Base-by-base conservation (phyloP, 257 asterid species). In the Craterostigma plantagineum region DNA sequence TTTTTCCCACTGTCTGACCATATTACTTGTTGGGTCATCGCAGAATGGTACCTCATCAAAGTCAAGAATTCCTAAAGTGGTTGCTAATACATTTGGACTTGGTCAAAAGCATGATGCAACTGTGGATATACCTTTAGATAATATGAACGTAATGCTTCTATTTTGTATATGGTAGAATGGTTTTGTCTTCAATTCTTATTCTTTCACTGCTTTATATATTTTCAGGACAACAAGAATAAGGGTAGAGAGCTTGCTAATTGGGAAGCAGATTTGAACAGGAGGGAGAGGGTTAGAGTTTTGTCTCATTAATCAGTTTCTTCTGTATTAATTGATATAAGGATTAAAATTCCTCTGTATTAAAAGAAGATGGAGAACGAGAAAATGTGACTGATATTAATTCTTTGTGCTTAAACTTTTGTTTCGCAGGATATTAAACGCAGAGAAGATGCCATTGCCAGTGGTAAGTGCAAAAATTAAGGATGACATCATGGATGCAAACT, bases 61-160 rank as follows among this genome's bases (percentile, higher is more conserved):
- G 63, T 70, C 98, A 39, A 73, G 81, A 46, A 48, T 90, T 38
- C 92, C 94, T 15, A 73, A 79, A 61, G 76, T 63, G 63, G 80
- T 83, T 53, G 65, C 95, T 13, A 79, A 35, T 71, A 74, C 95
- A 17, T 56, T 90, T n/a, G 99, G 99, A 39, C 77, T 90, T 47
- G 92, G 99, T 38, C 92, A 70, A 73, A 90, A 80, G 51, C 91
- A 83, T 50, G 99, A 90, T 75, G 99, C 96, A 34, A 75, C 92
- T 13, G 84, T 60, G 47, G 99, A 90, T 54, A 73, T 90, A 62
- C 96, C 99, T n/a, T 58, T 90, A 58, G 96, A 80, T 63, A 13
- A 72, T 7, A 51, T 70, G 81, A 77, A 70, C 56, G 95, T 83
- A 83, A 69, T 27, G 17, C 16, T 16, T 15, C 30, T 7, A 18